These are phyloP conservation scores for Chaetomiaceae sp. DNA, from an alignment of 2,329 filamentous ascomycete genomes.

Conservation along the genomic window DNA sequence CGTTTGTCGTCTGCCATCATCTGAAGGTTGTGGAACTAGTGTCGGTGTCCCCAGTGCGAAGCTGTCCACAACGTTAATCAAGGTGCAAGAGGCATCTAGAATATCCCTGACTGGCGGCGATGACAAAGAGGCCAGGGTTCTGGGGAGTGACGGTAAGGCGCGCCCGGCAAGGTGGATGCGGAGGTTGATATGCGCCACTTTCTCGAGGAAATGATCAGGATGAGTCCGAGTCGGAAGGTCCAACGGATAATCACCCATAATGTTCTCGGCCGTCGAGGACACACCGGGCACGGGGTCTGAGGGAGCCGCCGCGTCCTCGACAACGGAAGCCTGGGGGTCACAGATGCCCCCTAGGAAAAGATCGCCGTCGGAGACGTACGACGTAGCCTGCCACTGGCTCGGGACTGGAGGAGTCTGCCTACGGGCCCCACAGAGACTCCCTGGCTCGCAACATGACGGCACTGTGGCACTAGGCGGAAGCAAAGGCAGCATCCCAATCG, in stretches of 20 bases:
- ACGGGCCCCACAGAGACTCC: not conserved
- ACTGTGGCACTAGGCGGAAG: not conserved
- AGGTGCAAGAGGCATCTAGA: conserved; percentile 13
- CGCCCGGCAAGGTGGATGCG: conserved; percentile 16
- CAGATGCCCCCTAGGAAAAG: not conserved
- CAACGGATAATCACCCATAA: conserved; percentile 1
- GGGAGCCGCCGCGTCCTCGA: not conserved
- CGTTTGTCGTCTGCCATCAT: too few relatives aligned
- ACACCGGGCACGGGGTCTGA: not conserved
- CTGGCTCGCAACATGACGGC: not conserved
- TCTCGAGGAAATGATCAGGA: conserved; percentile 4
- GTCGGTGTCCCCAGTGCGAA: not conserved
- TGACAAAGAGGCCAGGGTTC: not conserved
- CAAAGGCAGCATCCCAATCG: not conserved
- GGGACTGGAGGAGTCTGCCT: not conserved
- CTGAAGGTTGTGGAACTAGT: not conserved
- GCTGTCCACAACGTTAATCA: conserved; percentile 12
- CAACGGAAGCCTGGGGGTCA: conserved; percentile 2
- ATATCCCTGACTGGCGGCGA: conserved; percentile 15
- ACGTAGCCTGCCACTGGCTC: conserved; percentile 1
- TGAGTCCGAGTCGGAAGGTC: not conserved
- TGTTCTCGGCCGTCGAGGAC: not conserved
- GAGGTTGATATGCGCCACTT: conserved; percentile 10
- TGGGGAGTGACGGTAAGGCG: not conserved
- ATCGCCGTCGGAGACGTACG: not conserved